A percentile compares a stretch with the other conserved stretches of the same genome.
phyloP scores from a whole-genome alignment of 139 green algal species.

The Chlorella sp. region DNA sequence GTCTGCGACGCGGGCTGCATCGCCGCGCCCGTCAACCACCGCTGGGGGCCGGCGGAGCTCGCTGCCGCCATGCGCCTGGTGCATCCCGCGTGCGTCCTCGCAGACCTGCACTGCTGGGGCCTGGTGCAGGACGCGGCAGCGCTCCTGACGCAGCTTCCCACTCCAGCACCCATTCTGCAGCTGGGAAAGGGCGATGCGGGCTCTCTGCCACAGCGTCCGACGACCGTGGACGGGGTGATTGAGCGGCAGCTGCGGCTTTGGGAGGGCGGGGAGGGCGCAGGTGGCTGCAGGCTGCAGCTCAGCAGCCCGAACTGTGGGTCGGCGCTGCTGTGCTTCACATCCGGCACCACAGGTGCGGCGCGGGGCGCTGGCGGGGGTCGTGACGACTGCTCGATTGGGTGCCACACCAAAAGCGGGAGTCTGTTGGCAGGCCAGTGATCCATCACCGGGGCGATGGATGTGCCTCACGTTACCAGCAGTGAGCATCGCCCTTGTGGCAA shows the following conservation, averaged over 20 bases:
- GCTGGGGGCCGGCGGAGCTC: conserved; percentile 51
- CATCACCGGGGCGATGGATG: too few species aligned
- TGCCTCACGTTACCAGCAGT: too few species aligned
- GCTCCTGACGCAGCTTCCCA: not conserved
- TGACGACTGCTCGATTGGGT: not conserved
- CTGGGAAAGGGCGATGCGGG: too few species aligned
- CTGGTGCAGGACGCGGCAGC: conserved; percentile 3
- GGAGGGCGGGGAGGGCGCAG: too few species aligned
- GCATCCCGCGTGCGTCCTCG: conserved; percentile 19
- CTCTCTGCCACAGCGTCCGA: too few species aligned
- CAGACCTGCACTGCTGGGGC: conserved; percentile 11
- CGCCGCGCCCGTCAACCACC: conserved; percentile 62
- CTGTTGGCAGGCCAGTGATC: too few species aligned
- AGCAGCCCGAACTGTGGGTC: conserved; percentile 6
- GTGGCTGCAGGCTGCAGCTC: conserved; percentile 46
- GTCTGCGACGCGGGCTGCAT: conserved; percentile 50
- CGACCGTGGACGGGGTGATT: too few species aligned
- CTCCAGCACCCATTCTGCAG: too few species aligned
- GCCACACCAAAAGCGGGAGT: too few species aligned
- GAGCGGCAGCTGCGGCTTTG: too few species aligned
- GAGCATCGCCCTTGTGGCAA: too few species aligned
- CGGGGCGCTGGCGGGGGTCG: not conserved
- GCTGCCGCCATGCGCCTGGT: conserved; percentile 35
- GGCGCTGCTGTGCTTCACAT: conserved; percentile 50
- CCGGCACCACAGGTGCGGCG: conserved; percentile 53